A percentile compares a stretch with the other conserved stretches of the same genome.
Conservation (phyloP, 306 rosid genomes). For the Vigna hirtella region DNA sequence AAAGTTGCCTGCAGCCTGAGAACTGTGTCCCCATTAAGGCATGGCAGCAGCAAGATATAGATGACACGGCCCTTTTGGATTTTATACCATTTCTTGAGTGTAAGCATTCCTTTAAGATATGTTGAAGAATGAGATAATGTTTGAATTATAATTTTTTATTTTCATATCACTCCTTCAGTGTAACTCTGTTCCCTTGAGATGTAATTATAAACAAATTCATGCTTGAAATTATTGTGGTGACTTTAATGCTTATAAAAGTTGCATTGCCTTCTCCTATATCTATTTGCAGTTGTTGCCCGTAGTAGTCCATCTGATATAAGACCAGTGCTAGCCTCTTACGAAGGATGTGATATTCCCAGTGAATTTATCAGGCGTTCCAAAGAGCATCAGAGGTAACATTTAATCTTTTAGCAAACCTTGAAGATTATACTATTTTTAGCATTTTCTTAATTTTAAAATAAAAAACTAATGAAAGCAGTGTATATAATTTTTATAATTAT, state of each 20-base stretch:
- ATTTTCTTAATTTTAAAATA: neutral
- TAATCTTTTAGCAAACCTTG: neutral
- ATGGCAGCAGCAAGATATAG: slow-evolving; percentile 71
- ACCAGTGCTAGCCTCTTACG: slow-evolving; percentile 81
- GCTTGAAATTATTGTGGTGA: slow-evolving; percentile 2
- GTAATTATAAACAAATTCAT: slow-evolving; percentile 16
- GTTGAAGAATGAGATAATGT: slow-evolving; percentile 29
- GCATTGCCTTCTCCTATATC: slow-evolving; percentile 35
- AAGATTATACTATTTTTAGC: neutral
- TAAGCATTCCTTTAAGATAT: slow-evolving; percentile 51
- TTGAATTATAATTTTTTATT: slow-evolving; percentile 24
- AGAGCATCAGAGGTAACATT: slow-evolving; percentile 71
- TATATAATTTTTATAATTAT: neutral
- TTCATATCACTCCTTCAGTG: slow-evolving; percentile 73
- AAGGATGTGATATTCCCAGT: slow-evolving; percentile 81
- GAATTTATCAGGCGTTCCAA: slow-evolving; percentile 90
- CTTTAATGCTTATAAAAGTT: slow-evolving; percentile 36
- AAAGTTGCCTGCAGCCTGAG: slow-evolving; percentile 86
- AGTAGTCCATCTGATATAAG: slow-evolving; percentile 90
- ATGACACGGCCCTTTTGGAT: slow-evolving; percentile 90
- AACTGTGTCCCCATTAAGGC: slow-evolving; percentile 82
- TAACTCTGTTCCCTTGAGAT: slow-evolving; percentile 52
- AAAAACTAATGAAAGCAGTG: neutral
- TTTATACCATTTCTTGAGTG: slow-evolving; percentile 96
- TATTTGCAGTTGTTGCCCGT: slow-evolving; percentile 85